Conservation (phyloP, 345 rosid species). For the Aethionema arabicum region DNA sequence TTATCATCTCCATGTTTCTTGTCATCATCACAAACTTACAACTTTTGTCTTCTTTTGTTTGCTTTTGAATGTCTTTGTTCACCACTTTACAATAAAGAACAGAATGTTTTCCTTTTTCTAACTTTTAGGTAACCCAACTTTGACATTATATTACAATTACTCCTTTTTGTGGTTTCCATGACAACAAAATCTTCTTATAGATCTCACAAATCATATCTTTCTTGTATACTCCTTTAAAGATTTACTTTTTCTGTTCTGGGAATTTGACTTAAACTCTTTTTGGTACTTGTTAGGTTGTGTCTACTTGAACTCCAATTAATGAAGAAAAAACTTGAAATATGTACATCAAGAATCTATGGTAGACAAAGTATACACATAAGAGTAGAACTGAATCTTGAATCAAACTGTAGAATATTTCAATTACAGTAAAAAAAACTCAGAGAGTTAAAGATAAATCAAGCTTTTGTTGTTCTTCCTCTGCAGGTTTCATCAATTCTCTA, state of each 20-base stretch:
- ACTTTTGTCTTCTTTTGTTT: conserved; percentile 15
- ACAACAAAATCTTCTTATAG: conserved; percentile 32
- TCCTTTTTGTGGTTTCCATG: conserved; percentile 25
- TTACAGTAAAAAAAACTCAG: conserved; percentile 28
- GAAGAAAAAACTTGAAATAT: conserved; percentile 15
- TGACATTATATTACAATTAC: conserved; percentile 19
- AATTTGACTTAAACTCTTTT: conserved; percentile 11
- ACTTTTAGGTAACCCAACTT: conserved; percentile 34
- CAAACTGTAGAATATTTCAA: conserved; percentile 26
- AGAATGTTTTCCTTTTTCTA: conserved; percentile 13
- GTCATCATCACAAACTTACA: conserved; percentile 33
- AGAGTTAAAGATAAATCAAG: conserved; percentile 76
- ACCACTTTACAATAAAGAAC: conserved; percentile 30
- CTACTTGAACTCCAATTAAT: neutral
- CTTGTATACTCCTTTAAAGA: neutral
- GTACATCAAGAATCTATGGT: conserved; percentile 21
- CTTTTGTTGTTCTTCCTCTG: conserved; percentile 56
- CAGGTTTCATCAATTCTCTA: conserved; percentile 27
- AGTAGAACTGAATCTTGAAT: conserved; percentile 23
- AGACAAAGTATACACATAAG: conserved; percentile 32
- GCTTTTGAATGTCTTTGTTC: conserved; percentile 21
- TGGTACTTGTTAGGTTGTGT: conserved; percentile 16
- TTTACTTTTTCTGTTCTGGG: conserved; percentile 5
- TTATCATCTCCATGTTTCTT: conserved; percentile 31
- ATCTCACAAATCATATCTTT: conserved; percentile 24